Evolutionary conservation across 208 protist species (phyloP).

Genomic region (Lotmaria passim): DNA sequence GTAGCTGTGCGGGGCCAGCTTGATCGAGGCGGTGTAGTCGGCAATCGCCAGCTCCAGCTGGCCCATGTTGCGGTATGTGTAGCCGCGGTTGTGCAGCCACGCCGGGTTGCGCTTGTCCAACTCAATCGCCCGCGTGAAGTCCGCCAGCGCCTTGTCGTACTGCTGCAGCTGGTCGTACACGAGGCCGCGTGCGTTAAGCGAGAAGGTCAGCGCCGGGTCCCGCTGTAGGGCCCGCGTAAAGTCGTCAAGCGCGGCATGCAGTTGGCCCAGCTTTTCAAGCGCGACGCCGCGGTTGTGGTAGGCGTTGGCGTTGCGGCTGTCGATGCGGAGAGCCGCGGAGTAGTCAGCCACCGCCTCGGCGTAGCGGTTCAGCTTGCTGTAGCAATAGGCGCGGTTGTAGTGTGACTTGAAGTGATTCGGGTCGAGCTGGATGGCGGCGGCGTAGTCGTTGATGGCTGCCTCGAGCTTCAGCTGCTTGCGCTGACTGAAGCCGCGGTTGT

Average conservation of each 20-base stretch:
- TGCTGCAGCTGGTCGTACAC: conserved; percentile 64
- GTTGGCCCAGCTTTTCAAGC: conserved; percentile 67
- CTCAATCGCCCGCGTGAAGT: conserved; percentile 70
- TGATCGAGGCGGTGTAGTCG: conserved; percentile 74
- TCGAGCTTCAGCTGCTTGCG: conserved; percentile 68
- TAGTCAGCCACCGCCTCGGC: conserved; percentile 77
- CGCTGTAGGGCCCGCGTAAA: conserved; percentile 70
- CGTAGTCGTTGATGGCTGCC: conserved; percentile 86
- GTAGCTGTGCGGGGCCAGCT: conserved; percentile 38
- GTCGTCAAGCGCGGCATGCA: conserved; percentile 75
- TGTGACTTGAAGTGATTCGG: conserved; percentile 90
- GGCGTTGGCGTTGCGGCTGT: conserved; percentile 69
- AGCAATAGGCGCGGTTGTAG: conserved; percentile 94
- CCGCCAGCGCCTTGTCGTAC: conserved; percentile 59
- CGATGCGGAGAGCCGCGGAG: conserved; percentile 69
- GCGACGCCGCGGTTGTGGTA: conserved; percentile 89
- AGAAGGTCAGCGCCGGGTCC: conserved; percentile 61
- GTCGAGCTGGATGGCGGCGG: conserved; percentile 65
- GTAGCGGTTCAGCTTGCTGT: conserved; percentile 75
- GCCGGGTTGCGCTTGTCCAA: conserved; percentile 64
- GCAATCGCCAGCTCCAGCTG: conserved; percentile 60
- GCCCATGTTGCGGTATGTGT: conserved; percentile 69
- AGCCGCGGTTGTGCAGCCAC: conserved; percentile 80
- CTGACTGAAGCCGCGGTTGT: conserved; percentile 83
- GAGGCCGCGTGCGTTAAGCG: conserved; percentile 84